Evolutionary conservation across 78 protist species (phyloP).

Genomic region (Dictyostelium intermedium): DNA sequence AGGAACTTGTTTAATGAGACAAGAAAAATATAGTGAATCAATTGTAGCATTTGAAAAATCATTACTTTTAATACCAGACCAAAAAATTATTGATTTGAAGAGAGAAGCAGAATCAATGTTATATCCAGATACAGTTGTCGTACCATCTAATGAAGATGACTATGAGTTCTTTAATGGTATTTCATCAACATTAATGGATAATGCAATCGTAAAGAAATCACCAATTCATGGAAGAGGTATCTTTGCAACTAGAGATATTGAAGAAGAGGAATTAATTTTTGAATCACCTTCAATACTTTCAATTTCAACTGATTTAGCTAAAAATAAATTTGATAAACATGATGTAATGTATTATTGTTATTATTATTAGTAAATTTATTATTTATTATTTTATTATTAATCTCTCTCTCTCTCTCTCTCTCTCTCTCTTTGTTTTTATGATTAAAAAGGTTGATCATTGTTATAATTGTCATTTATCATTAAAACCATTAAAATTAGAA

Average conservation of each 20-base stretch:
- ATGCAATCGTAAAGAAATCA: not conserved
- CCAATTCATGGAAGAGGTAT: constrained; percentile 64
- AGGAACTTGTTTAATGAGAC: constrained; percentile 19
- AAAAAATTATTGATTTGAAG: constrained; percentile 2
- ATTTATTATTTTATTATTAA: no score
- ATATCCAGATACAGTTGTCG: constrained; percentile 7
- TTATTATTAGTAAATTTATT: not conserved
- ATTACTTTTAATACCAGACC: not conserved
- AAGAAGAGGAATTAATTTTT: constrained; percentile 59
- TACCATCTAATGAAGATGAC: constrained; percentile 59
- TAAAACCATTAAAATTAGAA: constrained; percentile 21
- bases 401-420: no score
- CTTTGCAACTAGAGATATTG: constrained; percentile 55
- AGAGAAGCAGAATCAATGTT: not conserved
- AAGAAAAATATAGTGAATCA: constrained; percentile 31
- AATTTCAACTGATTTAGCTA: not conserved
- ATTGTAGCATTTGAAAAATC: constrained; percentile 7
- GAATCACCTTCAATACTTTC: constrained; percentile 21
- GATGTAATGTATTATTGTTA: constrained; percentile 4
- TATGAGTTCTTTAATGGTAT: constrained; percentile 18
- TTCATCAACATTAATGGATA: not conserved
- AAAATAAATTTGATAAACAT: not conserved
- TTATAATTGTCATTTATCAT: constrained; percentile 45
- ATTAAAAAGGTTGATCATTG: constrained; percentile 38
- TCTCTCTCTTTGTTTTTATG: no score